These are phyloP conservation scores for Penicillium sumatraense DNA, from an alignment of 2,329 filamentous ascomycete genomes.

Conservation along the genomic window DNA sequence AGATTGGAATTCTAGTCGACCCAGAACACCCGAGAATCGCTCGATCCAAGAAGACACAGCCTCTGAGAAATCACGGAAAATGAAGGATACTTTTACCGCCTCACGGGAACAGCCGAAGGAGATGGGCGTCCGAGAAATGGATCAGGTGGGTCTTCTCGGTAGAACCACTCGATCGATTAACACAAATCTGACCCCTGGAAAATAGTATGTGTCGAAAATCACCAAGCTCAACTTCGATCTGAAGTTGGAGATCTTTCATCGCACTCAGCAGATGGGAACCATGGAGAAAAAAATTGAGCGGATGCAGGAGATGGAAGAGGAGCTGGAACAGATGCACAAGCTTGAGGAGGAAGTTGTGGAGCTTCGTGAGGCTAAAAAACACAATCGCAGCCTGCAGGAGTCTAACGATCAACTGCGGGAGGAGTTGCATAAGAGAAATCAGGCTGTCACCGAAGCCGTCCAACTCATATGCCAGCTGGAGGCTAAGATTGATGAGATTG, in stretches of 20 bases:
- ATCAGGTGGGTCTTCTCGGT: slow-evolving; percentile 37
- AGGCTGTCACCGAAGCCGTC: slow-evolving; percentile 49
- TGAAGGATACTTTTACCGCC: slow-evolving; percentile 33
- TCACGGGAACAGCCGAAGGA: slow-evolving; percentile 40
- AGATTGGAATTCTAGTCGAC: slow-evolving; percentile 26
- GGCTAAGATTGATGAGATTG: slow-evolving; percentile 42
- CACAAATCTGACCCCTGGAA: slow-evolving; percentile 19
- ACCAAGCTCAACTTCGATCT: slow-evolving; percentile 50
- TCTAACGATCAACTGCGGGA: slow-evolving; percentile 42
- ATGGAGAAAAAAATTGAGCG: slow-evolving; percentile 44
- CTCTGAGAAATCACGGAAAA: slow-evolving; percentile 42
- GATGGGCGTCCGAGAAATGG: slow-evolving; percentile 50
- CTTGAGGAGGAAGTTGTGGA: slow-evolving; percentile 45
- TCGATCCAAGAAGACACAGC: slow-evolving; percentile 37
- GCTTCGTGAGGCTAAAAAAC: slow-evolving; percentile 40
- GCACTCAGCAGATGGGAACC: slow-evolving; percentile 40
- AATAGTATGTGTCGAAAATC: slow-evolving; percentile 50
- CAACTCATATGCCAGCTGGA: slow-evolving; percentile 50
- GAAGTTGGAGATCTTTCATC: slow-evolving; percentile 48
- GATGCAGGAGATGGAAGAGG: slow-evolving; percentile 43
- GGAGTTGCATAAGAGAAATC: slow-evolving; percentile 46
- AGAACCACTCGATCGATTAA: background rate
- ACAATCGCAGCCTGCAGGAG: slow-evolving; percentile 42
- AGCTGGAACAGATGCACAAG: slow-evolving; percentile 38
- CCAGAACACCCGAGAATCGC: slow-evolving; percentile 31